Percentiles rank a stretch among this genome's conserved stretches.
phyloP scores from a whole-genome alignment of 192 early-diverging fungal genomes.

The Coemansia sp. region DNA sequence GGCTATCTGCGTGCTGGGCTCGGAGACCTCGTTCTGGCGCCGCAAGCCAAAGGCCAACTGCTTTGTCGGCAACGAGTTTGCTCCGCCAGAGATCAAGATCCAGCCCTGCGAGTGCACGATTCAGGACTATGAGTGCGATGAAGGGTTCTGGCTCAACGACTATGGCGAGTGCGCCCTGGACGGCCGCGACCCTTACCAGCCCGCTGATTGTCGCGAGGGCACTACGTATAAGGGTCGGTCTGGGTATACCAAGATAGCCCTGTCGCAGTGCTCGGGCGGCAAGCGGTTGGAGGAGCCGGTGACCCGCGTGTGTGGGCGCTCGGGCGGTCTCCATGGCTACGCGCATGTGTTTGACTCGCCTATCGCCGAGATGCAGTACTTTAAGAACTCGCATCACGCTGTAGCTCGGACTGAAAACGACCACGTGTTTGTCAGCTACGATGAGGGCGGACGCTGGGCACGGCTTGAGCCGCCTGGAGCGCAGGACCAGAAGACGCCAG shows the following conservation, averaged over 20 bases:
- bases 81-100: conserved; percentile 48
- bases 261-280: conserved; percentile 78
- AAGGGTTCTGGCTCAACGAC: conserved; percentile 75
- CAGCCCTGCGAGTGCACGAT: conserved; percentile 72
- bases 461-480: conserved; percentile 23
- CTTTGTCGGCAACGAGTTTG: conserved; percentile 67
- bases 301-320: conserved; percentile 68
- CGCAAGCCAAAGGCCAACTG: conserved; percentile 71
- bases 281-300: conserved; percentile 61
- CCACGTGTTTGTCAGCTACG: conserved; percentile 57
- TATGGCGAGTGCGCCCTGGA: conserved; percentile 65
- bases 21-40: conserved; percentile 68
- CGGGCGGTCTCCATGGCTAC: conserved; percentile 36
- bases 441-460: conserved; percentile 67
- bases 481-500: not conserved
- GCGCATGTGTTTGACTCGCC: conserved; percentile 40
- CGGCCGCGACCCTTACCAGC: conserved; percentile 76
- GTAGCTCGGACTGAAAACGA: conserved; percentile 56
- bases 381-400: conserved; percentile 60
- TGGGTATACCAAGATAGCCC: conserved; percentile 77
- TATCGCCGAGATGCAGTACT: conserved; percentile 65
- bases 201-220: conserved; percentile 65
- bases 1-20: conserved; percentile 62
- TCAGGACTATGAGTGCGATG: conserved; percentile 87
- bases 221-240: conserved; percentile 68